Base-by-base conservation (phyloP, 441 rosid species). In the Hura crepitans region DNA sequence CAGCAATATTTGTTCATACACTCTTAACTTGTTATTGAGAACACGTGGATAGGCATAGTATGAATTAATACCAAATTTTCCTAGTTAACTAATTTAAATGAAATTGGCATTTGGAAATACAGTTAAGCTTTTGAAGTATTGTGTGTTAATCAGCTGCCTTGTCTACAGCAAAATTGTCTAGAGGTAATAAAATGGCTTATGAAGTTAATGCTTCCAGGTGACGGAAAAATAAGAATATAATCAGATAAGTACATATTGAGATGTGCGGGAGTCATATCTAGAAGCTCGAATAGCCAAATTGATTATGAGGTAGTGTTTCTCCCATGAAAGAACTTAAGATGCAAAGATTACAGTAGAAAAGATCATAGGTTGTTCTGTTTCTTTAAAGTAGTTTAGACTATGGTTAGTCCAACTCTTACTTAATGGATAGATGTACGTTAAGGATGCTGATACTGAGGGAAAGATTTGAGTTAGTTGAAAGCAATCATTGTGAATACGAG, bases 231-330 rank as follows among this genome's bases (percentile, higher is more conserved):
- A 15, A 9, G 12, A 62, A 62, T 27, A 22, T 20, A 62, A 62
- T 39, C 25, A 20, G 39, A 14, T 23, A 23, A 23, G 51, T 31
- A n/a, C 13, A 2, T 7, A 2, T 65, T 13, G 42, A 47, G 14
- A 25, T 64, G 15, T 28, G 14, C 4, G 18, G 42, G 27, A 28
- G 27, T 49, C 47, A 64, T 47, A 43, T 23, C 37, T 17, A 65
- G 58, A 50, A 50, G 27, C 30, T 65, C 45, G 31, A 65, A 18
- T 65, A 47, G 57, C 58, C 69, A 49, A n/a, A 30, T 49, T 30
- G 11, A 31, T 20, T n/a, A 31, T 31, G 69, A 10, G 25, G 8
- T 30, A 2, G 37, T 27, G 68, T 39, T 0, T 6, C 25, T 13
- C 4, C 6, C n/a, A 9, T 47, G 27, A 39, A 46, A 65, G 49